Base-by-base conservation (phyloP, 192 early-diverging fungal genomes). In the Podila horticola region DNA sequence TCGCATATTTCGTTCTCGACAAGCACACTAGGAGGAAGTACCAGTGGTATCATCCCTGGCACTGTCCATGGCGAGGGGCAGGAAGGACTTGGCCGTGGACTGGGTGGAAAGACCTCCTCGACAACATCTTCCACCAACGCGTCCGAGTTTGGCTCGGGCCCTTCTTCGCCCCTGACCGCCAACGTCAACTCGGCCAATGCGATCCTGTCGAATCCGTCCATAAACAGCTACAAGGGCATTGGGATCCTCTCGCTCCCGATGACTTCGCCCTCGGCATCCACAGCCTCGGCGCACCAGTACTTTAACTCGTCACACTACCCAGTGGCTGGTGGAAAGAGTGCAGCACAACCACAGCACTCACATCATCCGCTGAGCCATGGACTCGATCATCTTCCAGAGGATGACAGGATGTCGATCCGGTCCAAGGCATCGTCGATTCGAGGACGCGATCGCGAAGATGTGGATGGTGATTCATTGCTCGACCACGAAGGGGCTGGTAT, bases 61-160 rank as follows among this genome's bases (percentile, higher is more conserved):
- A 6, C 33, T 20, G 33, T 29, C 6, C 34, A 63, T 20, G 74
- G 58, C 19, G 41, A 48, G 12, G 64, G 19, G 30, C 57, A 28
- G 50, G 69, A 71, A 33, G 75, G 75, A 8, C 38, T 62, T 61
- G 75, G 69, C 4, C 70, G 65, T 24, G 64, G 64, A 12, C 30
- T 50, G 4, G 45, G 30, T 0, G 71, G 77, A 9, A 81, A 81
- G 62, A 26, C 77, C 4, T 67, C 77, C 9, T 81, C 77, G 15
- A 81, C 77, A 0, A 73, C 77, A 11, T 81, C 77, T 2, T 81
- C 77, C 13, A 45, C 77, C 24, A 66, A 34, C 6, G 67, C 33
- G 4, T 81, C 77, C 7, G 77, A 81, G 15, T 69, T 81, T 66
- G 77, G 71, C 6, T 81, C 77, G 62, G 71, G 71, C 22, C 77